These are phyloP conservation scores for Novymonas esmeraldas DNA, from an alignment of 208 protist species.

Conservation along the genomic window DNA sequence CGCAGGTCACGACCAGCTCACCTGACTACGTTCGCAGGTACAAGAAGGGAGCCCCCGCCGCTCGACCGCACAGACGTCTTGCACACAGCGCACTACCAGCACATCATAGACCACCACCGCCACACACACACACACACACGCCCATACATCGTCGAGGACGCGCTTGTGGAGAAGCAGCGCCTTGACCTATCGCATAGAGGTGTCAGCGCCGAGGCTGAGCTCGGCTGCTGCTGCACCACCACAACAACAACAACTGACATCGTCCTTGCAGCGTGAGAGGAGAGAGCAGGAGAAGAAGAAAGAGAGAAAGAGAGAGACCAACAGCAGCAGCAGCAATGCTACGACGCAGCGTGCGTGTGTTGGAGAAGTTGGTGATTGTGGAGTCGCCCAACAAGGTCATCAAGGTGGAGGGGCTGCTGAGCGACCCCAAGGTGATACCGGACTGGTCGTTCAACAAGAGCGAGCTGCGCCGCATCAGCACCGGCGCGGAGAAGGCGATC, in stretches of 20 bases:
- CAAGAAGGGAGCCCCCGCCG: no score
- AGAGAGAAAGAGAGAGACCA: no score
- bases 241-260: neutral
- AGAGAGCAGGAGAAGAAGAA: no score
- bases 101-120: conserved; percentile 1
- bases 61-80: neutral
- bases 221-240: neutral
- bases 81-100: neutral
- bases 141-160: conserved; percentile 2
- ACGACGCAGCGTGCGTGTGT: conserved; percentile 47
- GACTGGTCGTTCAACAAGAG: conserved; percentile 83
- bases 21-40: no score
- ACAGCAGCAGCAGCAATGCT: conserved; percentile 41
- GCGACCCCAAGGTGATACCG: conserved; percentile 73
- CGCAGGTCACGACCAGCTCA: no score
- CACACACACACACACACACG: neutral
- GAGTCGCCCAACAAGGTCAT: conserved; percentile 93
- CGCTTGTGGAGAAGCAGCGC: no score
- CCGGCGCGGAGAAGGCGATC: conserved; percentile 68
- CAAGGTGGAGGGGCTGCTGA: conserved; percentile 86
- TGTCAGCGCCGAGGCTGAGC: no score
- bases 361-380: conserved; percentile 90
- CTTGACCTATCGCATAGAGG: no score
- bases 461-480: conserved; percentile 45
- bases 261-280: no score